Base-by-base conservation (phyloP, 176 grass and related monocot species). In the Aechmea fasciata region DNA sequence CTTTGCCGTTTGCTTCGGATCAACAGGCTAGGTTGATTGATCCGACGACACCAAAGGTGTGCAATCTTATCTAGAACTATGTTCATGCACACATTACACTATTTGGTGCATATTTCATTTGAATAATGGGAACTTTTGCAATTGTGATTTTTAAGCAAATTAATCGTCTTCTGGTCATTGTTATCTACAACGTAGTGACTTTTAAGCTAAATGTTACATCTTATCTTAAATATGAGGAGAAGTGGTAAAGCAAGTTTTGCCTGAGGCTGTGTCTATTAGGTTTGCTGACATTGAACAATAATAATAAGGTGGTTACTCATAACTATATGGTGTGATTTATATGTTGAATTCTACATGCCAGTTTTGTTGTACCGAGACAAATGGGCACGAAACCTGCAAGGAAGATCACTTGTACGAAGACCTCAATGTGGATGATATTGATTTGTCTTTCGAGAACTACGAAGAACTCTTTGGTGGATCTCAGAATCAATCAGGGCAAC, bases 391-490 rank as follows among this genome's bases (percentile, higher is more conserved):
- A 53, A 85, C 78, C 52, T 88, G 89, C 55, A 82, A 79, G 41
- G 91, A 93, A 66, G 90, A 86, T 33, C 85, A 55, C 70, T 70
- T 87, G 51, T 94, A 94, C 54, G 95, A 90, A 65, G 87, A 85
- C 74, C 80, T 94, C 57, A 87, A 81, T 73, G 57, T 99, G 66
- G 95, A 90, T 68, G 80, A 94, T 82, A 83, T 84, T 53, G 87
- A 94, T 51, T 75, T 94, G 63, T 79, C 82, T 69, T 99, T 90
- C 0, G 82, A 90, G 84, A 99, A 93, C 75, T 99, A 99, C 53
- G 95, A 99, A 83, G 95, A 99, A 72, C 70, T 99, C 66, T 99
- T 94, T 73, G 87, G 90, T 57, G 77, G 71, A 47, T 84, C 90
- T 50, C 95, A 82, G 71, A 75, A 75, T 70, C 84, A 88, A 70